Evolutionary conservation across 352 stramenopile species (phyloP), one percentile per base, ranked within the genome.

Genomic region (Globisporangium carolinianum): DNA sequence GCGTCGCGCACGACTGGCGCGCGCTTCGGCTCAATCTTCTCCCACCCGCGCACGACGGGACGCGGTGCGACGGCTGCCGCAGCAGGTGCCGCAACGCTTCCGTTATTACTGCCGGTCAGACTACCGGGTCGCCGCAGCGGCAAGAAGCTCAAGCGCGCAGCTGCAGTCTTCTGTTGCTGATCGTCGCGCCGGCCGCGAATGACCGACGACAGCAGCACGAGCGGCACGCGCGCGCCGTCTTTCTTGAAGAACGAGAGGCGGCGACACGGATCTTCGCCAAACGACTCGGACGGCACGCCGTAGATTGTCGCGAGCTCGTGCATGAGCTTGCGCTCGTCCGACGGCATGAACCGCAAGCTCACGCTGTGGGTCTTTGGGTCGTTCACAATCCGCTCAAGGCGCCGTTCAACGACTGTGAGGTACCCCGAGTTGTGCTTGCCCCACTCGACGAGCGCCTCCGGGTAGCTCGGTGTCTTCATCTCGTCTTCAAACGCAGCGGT

Each of bases 241-340:
- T 69, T 68, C 66, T 93, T 93, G 60, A 86, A 93, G 47, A 89
- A 89, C 14, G 79, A 89, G 42, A 91, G 75, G 65, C 79, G 75
- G 32, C 83, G 83, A 55, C 65, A 68, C 6, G 75, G 69, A 37
- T 93, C 80, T 69, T 88, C 74, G 14, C 79, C 83, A 65, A 89
- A 87, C 14, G 83, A 91, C 69, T 91, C 73, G 11, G 80, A 93
- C 3, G 74, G 66, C 9, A 93, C 75, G 3, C 65, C 62, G 46
- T 93, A 93, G 38, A 82, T 75, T 2, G 61, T 67, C 14, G 83
- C 80, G 15, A 93, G 69, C 48, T 88, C 68, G 53, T 93, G 83
- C 75, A 93, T 91, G 41, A 87, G 57, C 5, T 68, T 69, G 50
- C 83, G 75, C 71, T 91, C 76, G 54, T 91, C 79, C 0, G 67